Conservation (phyloP, 805 yeast species). For the Danielia reshetovae region DNA sequence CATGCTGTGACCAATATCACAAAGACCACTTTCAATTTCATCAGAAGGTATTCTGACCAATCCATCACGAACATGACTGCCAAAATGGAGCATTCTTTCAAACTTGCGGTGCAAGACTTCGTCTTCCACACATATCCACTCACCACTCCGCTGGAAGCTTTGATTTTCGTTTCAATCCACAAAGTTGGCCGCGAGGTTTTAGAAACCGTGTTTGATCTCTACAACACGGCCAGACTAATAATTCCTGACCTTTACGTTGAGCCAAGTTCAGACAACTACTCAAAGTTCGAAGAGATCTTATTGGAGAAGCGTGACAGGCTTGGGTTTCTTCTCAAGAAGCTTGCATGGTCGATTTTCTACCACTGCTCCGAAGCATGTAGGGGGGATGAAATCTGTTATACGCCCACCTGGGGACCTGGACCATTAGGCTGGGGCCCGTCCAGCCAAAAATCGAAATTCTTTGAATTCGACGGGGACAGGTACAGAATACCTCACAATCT, state of each 20-base stretch:
- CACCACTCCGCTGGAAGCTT: constrained; percentile 36
- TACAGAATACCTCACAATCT: constrained; percentile 14
- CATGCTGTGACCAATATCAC: constrained; percentile 32
- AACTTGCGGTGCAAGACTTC: constrained; percentile 44
- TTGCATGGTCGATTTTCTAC: constrained; percentile 43
- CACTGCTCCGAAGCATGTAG: constrained; percentile 41
- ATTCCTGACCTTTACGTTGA: constrained; percentile 17
- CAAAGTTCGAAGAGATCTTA: constrained; percentile 2
- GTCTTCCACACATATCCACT: constrained; percentile 40
- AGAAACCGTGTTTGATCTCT: constrained; percentile 31
- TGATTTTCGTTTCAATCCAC: constrained; percentile 48
- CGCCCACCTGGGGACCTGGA: constrained; percentile 54
- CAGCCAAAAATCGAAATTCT: constrained; percentile 2
- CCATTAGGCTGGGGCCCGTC: constrained; percentile 25
- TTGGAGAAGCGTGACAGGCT: constrained; percentile 5
- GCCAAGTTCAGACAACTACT: constrained; percentile 4
- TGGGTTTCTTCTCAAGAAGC: constrained; percentile 18
- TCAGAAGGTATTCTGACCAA: constrained; percentile 40
- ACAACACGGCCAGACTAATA: constrained; percentile 25
- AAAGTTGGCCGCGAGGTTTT: constrained; percentile 38
- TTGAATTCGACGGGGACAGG: constrained; percentile 12
- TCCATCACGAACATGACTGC: constrained; percentile 7
- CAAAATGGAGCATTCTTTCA: constrained; percentile 21
- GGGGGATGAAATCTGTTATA: constrained; percentile 48
- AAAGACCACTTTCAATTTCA: constrained; percentile 38